Conservation (phyloP, 805 yeast genomes). For the Kluyveromyces starmeri region DNA sequence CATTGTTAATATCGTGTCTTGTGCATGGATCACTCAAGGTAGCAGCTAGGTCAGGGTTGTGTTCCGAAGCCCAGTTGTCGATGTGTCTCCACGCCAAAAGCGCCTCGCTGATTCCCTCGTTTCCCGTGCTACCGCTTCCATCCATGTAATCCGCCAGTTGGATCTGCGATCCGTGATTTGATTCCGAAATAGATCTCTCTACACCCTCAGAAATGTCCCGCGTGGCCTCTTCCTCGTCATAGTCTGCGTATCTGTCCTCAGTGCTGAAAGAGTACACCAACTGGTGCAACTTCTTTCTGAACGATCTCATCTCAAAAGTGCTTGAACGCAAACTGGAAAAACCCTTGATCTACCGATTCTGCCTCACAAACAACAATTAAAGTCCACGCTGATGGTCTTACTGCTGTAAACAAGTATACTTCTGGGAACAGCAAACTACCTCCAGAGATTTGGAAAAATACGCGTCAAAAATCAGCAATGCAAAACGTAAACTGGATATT, state of each 20-base stretch:
- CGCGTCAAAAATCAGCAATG: too few species aligned
- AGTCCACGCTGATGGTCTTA: too few species aligned
- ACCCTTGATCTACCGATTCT: too few species aligned
- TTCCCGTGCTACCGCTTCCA: conserved; percentile 18
- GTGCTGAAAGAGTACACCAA: conserved; percentile 56
- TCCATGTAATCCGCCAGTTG: conserved; percentile 32
- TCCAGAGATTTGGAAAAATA: too few species aligned
- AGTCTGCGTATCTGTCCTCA: conserved; percentile 63
- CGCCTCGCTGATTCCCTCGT: conserved; percentile 65
- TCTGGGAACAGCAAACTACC: too few species aligned
- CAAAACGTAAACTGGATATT: too few species aligned
- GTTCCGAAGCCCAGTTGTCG: conserved; percentile 69
- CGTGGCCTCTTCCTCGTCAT: conserved; percentile 32
- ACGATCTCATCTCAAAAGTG: conserved; percentile 25
- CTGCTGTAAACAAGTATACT: too few species aligned
- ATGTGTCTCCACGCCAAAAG: conserved; percentile 84
- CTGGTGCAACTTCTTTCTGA: conserved; percentile 44
- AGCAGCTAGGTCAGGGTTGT: conserved; percentile 74
- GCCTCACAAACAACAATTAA: too few species aligned
- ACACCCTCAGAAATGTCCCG: conserved; percentile 1
- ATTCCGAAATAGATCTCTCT: conserved; percentile 17
- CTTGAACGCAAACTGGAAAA: too few species aligned
- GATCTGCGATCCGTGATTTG: conserved; percentile 26
- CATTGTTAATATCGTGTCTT: conserved; percentile 64
- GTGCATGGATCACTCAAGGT: conserved; percentile 76